Evolutionary conservation across 176 grass and related monocot species (phyloP), one percentile per base, ranked within the genome.

Genomic region (Rhynchospora tenuis): DNA sequence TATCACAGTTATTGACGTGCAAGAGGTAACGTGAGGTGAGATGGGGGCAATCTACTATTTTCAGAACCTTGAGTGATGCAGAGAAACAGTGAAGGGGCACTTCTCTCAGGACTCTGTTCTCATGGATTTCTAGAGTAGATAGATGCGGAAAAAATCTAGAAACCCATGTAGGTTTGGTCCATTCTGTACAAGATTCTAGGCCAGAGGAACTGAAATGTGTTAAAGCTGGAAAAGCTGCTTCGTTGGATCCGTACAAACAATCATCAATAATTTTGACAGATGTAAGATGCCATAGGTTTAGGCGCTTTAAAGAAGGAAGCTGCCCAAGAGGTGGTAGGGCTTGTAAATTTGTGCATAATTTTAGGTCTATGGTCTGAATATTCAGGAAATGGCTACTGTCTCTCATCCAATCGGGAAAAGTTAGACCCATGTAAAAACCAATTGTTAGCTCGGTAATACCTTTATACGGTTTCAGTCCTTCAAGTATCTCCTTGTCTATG

Each of bases 311-410:
- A 33, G 6, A 46, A 33, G 65, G 59, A 70, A 91, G 84, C 44
- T 89, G 86, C 6, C 87, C 90, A 46, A 91, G 46, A 68, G 87
- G 67, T 71, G 90, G 90, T 75, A 92, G 90, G 28, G 52, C 16
- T 16, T 71, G 61, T 85, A 86, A 81, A 57, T 42, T 78, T 27
- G 59, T 89, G 29, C 84, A 89, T 11, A 79, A 80, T 12, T 67
- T 58, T 46, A 89, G 57, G 48, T 31, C 44, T 19, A 92, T 15
- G 48, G 55, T 74, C 68, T 89, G 86, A 19, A 89, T 48, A 22
- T 85, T 52, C 20, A 15, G 47, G 4, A 84, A 57, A 48, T 11
- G 13, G 9, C 0, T 67, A 69, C 72, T 81, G 27, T 42, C 5
- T n/a, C 79, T 27, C 31, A 75, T 57, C 86, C 87, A 89, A 6